A percentile compares a stretch with the other conserved stretches of the same genome.
Conservation (phyloP, 331 rosid genomes). For the Pyrus hybrid region DNA sequence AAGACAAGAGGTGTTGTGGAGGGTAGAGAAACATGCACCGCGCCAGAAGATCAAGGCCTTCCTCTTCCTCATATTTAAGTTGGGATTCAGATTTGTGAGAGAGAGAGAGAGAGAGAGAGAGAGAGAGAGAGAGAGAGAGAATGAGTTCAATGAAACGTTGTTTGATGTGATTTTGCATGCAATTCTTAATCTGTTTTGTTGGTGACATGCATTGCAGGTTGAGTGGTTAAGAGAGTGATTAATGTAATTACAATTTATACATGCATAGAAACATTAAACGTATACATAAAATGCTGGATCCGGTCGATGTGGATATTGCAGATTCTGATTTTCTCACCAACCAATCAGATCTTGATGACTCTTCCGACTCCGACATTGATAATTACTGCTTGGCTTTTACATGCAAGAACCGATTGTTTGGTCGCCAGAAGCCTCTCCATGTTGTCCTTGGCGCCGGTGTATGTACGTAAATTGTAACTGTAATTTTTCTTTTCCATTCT, state of each 20-base stretch:
- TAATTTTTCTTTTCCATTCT: background rate
- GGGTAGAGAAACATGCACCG: background rate
- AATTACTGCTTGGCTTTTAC: conserved; percentile 25
- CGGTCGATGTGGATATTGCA: conserved; percentile 43
- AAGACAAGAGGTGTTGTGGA: background rate
- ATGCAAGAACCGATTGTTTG: conserved; percentile 41
- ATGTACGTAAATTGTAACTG: conserved; percentile 15
- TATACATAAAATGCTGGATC: conserved; percentile 19
- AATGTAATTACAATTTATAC: background rate
- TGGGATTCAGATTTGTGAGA: background rate
- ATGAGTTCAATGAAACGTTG: background rate
- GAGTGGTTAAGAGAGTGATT: background rate
- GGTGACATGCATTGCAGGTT: background rate
- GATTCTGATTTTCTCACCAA: conserved; percentile 41
- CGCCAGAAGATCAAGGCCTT: background rate
- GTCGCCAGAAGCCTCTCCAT: conserved; percentile 48
- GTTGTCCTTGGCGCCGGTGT: conserved; percentile 43
- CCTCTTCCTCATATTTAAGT: background rate
- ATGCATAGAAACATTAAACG: background rate
- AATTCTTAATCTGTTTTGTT: background rate
- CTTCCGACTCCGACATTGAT: conserved; percentile 42
- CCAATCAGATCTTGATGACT: conserved; percentile 19
- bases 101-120: too few relatives aligned
- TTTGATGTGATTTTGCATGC: background rate
- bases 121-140: background rate